These are phyloP conservation scores for Botryotinia convoluta DNA, from an alignment of 2,329 filamentous ascomycete species.

Conservation along the genomic window DNA sequence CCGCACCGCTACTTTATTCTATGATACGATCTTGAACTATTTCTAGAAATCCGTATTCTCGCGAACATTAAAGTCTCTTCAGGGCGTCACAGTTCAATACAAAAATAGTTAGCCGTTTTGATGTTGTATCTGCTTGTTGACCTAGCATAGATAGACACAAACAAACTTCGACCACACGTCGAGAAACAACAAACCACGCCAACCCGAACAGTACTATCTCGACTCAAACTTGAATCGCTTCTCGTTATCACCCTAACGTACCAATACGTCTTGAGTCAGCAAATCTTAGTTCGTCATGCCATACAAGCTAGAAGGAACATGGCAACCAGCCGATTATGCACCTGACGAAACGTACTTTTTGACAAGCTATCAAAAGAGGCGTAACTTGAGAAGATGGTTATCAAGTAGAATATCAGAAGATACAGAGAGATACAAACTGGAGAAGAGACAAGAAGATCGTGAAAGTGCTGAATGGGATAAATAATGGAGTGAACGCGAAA, in stretches of 20 bases:
- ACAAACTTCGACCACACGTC: neutral
- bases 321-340: neutral
- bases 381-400: neutral
- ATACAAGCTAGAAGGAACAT: neutral
- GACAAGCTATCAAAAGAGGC: neutral
- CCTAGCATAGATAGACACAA: neutral
- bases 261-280: neutral
- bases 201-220: neutral
- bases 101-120: neutral
- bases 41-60: neutral
- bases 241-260: neutral
- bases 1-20: neutral
- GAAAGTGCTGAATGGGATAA: neutral
- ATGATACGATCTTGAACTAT: neutral
- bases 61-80: too few relatives aligned
- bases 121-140: neutral
- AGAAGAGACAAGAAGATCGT: neutral
- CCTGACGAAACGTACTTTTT: neutral
- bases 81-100: neutral
- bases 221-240: neutral
- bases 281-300: neutral
- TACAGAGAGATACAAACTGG: neutral
- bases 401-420: neutral
- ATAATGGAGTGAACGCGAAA: neutral
- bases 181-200: neutral